phyloP scores from a whole-genome alignment of 2,329 filamentous ascomycete genomes.

The Simplicillium aogashimaense region DNA sequence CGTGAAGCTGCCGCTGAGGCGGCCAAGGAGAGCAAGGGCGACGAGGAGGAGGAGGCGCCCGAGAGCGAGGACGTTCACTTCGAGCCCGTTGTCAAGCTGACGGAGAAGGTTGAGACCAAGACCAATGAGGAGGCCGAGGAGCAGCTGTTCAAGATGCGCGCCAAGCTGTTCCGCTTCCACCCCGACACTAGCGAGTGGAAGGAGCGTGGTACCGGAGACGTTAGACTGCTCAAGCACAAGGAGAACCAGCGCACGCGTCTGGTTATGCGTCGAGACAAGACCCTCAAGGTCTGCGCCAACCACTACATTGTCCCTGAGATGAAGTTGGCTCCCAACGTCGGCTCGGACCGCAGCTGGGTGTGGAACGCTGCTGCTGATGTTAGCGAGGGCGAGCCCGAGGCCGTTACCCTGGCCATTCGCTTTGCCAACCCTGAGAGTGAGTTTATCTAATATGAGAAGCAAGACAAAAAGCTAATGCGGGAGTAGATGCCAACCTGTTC shows the following conservation, averaged over 20 bases:
- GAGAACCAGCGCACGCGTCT: conserved; percentile 96
- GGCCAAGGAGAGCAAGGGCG: conserved; percentile 28
- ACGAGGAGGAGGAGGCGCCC: conserved; percentile 62
- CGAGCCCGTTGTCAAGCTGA: conserved; percentile 91
- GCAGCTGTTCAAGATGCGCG: conserved; percentile 98
- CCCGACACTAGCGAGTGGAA: conserved; percentile 93
- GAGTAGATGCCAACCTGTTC: conserved; percentile 83
- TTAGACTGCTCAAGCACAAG: conserved; percentile 95
- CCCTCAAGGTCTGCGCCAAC: conserved; percentile 99
- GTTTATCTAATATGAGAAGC: conserved; percentile 22
- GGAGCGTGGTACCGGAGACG: conserved; percentile 95
- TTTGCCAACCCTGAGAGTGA: conserved; percentile 96
- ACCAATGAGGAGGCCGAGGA: conserved; percentile 98
- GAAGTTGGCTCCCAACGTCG: conserved; percentile 97
- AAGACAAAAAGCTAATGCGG: conserved; percentile 14
- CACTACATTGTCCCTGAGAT: conserved; percentile 99
- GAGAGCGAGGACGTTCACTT: conserved; percentile 94
- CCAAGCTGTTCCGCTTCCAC: conserved; percentile 98
- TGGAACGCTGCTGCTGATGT: conserved; percentile 98
- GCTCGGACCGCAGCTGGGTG: conserved; percentile 97
- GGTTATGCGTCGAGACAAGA: conserved; percentile 99
- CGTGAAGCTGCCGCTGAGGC: conserved; percentile 48
- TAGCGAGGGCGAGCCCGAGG: conserved; percentile 94
- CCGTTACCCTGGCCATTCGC: conserved; percentile 89
- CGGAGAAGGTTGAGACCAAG: conserved; percentile 93